A percentile compares a stretch with the other conserved stretches of the same genome.
These are phyloP conservation scores for Xylariaceae sp. DNA, from an alignment of 2,329 filamentous ascomycete genomes.

Conservation along the genomic window DNA sequence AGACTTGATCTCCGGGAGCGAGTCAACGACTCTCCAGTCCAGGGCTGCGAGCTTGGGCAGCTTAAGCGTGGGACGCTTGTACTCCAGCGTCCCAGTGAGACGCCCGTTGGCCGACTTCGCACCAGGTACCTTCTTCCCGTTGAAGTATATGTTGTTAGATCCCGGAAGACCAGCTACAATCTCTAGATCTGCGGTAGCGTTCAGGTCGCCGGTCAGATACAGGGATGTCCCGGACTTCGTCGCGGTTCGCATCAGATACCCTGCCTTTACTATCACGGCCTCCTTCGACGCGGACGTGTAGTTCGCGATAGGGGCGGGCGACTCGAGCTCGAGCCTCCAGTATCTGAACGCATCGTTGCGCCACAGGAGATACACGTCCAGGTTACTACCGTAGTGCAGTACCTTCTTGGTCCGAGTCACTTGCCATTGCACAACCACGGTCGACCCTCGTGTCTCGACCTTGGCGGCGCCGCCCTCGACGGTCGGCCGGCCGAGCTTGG, in stretches of 20 bases:
- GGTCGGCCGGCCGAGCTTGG: conserved; percentile 9
- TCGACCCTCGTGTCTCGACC: conserved; percentile 6
- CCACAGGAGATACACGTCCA: conserved; percentile 53
- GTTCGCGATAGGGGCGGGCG: conserved; percentile 33
- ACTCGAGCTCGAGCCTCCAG: conserved; percentile 56
- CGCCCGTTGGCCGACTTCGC: conserved; percentile 35
- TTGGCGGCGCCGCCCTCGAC: conserved; percentile 12
- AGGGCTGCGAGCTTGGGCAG: conserved; percentile 55
- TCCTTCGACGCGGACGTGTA: conserved; percentile 25
- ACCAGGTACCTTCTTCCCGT: conserved; percentile 42
- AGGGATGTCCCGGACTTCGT: conserved; percentile 51
- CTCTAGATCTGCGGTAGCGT: conserved; percentile 61
- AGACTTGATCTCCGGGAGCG: conserved; percentile 61
- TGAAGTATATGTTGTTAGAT: conserved; percentile 49
- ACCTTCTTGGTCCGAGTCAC: conserved; percentile 49
- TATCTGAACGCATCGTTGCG: conserved; percentile 64
- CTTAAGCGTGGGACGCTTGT: conserved; percentile 30
- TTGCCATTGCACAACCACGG: conserved; percentile 39
- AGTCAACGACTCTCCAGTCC: conserved; percentile 65
- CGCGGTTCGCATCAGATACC: conserved; percentile 60
- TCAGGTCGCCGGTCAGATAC: conserved; percentile 64
- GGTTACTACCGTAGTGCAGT: conserved; percentile 42
- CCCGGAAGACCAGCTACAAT: conserved; percentile 56
- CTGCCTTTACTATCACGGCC: conserved; percentile 55
- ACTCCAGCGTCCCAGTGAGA: conserved; percentile 15